A percentile compares a stretch with the other conserved stretches of the same genome.
Evolutionary conservation across 257 asterid genomes (phyloP).

Genomic region (Solanum dulcamara): DNA sequence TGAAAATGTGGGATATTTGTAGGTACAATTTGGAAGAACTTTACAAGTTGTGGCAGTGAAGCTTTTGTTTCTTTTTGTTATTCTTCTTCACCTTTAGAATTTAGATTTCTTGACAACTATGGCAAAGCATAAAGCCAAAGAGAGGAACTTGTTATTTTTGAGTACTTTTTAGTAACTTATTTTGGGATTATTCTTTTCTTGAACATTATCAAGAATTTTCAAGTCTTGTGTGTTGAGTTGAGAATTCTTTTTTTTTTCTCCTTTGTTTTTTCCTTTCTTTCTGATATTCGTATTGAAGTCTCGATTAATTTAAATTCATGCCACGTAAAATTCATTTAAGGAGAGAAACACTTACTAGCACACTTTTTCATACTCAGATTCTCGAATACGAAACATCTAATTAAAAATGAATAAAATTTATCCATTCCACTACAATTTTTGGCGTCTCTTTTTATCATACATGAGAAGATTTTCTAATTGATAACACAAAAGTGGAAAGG

Average conservation of each 20-base stretch:
- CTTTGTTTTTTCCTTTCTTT: not conserved
- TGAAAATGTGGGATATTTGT: conserved; percentile 31
- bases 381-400: not conserved
- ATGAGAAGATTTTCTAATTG: not conserved
- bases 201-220: conserved; percentile 21
- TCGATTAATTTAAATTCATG: not conserved
- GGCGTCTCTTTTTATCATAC: not conserved
- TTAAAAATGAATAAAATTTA: not conserved
- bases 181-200: conserved; percentile 51
- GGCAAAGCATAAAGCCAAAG: conserved; percentile 35
- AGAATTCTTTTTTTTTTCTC: conserved; percentile 8
- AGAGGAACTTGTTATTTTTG: not conserved
- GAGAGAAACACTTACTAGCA: rapidly evolving
- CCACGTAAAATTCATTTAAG: not conserved
- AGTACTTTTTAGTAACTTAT: conserved; percentile 17
- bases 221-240: conserved; percentile 29
- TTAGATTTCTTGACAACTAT: conserved; percentile 34
- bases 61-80: conserved; percentile 30
- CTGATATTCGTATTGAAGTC: not conserved
- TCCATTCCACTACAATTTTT: not conserved
- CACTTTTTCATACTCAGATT: not conserved
- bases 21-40: conserved; percentile 21
- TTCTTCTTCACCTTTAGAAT: conserved; percentile 14
- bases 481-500: not conserved
- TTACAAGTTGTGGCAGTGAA: conserved; percentile 35